These are phyloP conservation scores for Pascua guehoae DNA, from an alignment of 1,284 basidiomycete species.

Conservation along the genomic window DNA sequence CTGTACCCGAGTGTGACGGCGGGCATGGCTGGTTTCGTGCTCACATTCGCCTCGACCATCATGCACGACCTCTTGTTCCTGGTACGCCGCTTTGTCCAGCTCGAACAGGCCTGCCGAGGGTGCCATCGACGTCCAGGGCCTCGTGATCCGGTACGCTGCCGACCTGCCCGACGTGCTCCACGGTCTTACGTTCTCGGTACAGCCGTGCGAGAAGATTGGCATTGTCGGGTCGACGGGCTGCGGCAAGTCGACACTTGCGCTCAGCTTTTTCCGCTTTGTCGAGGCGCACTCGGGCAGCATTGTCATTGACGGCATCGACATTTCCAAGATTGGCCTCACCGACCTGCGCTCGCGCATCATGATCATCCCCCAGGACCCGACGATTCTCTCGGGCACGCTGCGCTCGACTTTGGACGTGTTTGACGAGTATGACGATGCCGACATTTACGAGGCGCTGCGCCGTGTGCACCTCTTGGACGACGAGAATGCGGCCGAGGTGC, in stretches of 20 bases:
- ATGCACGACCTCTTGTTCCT: conserved; percentile 63
- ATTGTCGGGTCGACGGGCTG: conserved; percentile 83
- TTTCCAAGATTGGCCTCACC: conserved; percentile 76
- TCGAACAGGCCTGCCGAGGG: conserved; percentile 84
- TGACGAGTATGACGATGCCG: conserved; percentile 75
- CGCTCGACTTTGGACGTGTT: conserved; percentile 87
- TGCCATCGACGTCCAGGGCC: conserved; percentile 68
- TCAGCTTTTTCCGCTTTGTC: conserved; percentile 94
- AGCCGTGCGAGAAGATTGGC: conserved; percentile 68
- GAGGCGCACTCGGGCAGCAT: conserved; percentile 81
- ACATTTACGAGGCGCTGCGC: conserved; percentile 82
- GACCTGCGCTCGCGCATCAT: conserved; percentile 74
- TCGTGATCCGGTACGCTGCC: conserved; percentile 81
- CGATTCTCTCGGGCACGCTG: conserved; percentile 80
- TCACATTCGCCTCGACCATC: conserved; percentile 75
- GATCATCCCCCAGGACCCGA: conserved; percentile 94
- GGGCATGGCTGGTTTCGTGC: conserved; percentile 72
- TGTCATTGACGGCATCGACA: conserved; percentile 78
- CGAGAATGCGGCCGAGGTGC: conserved; percentile 43
- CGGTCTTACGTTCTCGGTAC: conserved; percentile 70
- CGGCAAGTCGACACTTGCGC: conserved; percentile 73
- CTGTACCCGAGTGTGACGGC: conserved; percentile 68
- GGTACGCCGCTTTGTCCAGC: conserved; percentile 66
- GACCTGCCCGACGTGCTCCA: conserved; percentile 80
- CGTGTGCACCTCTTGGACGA: conserved; percentile 73